These are phyloP conservation scores for Venturia pyrina DNA, from an alignment of 2,329 filamentous ascomycete species.

Conservation along the genomic window DNA sequence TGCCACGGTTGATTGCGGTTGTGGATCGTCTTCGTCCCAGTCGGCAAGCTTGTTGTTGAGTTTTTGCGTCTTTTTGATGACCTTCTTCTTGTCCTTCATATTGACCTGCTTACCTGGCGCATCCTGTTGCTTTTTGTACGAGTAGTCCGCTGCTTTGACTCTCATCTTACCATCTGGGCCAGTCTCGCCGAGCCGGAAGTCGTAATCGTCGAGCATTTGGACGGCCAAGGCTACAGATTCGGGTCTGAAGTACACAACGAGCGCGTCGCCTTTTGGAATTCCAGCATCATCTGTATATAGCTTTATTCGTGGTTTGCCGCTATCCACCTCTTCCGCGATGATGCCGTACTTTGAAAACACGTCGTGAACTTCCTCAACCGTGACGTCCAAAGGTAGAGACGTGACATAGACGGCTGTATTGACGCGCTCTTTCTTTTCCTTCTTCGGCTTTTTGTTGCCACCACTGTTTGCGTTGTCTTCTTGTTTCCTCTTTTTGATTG, in stretches of 20 bases:
- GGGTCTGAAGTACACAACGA: slow-evolving; percentile 90
- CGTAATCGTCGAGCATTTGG: slow-evolving; percentile 68
- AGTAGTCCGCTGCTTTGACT: slow-evolving; percentile 76
- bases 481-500: slow-evolving; percentile 38
- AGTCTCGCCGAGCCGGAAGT: slow-evolving; percentile 59
- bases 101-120: slow-evolving; percentile 36
- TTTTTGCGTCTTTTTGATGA: slow-evolving; percentile 83
- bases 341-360: slow-evolving; percentile 84
- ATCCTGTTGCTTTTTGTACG: slow-evolving; percentile 82
- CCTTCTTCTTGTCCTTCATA: slow-evolving; percentile 58
- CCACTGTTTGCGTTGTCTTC: slow-evolving; percentile 27
- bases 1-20: slow-evolving; percentile 37
- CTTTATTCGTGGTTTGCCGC: slow-evolving; percentile 79
- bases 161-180: slow-evolving; percentile 54
- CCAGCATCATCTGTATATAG: slow-evolving; percentile 77
- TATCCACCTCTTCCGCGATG: slow-evolving; percentile 90
- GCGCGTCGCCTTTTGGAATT: slow-evolving; percentile 83
- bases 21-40: slow-evolving; percentile 83
- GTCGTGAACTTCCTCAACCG: slow-evolving; percentile 68
- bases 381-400: slow-evolving; percentile 70
- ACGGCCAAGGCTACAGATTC: slow-evolving; percentile 85
- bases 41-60: slow-evolving; percentile 82
- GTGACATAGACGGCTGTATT: slow-evolving; percentile 93
- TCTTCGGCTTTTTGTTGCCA: slow-evolving; percentile 20
- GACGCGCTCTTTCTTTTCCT: slow-evolving; percentile 34